phyloP scores from a whole-genome alignment of 805 yeast species.

The Starmerella stellata region DNA sequence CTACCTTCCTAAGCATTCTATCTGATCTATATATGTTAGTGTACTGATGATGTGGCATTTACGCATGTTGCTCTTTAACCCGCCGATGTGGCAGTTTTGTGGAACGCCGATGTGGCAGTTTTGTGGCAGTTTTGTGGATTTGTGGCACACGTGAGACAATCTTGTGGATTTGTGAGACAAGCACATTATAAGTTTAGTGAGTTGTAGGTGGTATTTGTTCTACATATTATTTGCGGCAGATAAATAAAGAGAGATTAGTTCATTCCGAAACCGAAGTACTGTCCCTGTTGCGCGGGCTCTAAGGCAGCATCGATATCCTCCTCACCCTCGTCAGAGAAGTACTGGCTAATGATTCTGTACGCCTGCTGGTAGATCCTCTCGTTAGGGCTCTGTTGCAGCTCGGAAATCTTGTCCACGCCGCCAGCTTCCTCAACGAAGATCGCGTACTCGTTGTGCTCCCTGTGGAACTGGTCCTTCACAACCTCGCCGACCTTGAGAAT shows the following conservation, averaged over 20 bases:
- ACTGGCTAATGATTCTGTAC: slow-evolving; percentile 72
- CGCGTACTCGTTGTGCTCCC: slow-evolving; percentile 67
- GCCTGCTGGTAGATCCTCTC: slow-evolving; percentile 87
- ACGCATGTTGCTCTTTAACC: too few species aligned
- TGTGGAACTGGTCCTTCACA: slow-evolving; percentile 61
- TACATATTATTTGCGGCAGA: too few species aligned
- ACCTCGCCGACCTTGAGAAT: slow-evolving; percentile 85
- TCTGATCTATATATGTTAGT: too few species aligned
- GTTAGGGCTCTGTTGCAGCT: slow-evolving; percentile 79
- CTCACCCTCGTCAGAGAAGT: slow-evolving; percentile 53
- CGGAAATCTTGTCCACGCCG: slow-evolving; percentile 90
- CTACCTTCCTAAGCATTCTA: slow-evolving; percentile 11
- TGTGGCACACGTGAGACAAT: too few species aligned
- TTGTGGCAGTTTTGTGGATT: too few species aligned
- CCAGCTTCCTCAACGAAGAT: slow-evolving; percentile 93
- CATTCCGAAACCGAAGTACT: slow-evolving; percentile 69
- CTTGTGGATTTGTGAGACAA: too few species aligned
- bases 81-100: too few species aligned
- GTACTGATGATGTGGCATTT: too few species aligned
- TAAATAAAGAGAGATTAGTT: too few species aligned
- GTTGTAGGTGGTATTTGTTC: too few species aligned
- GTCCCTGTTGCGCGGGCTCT: slow-evolving; percentile 62
- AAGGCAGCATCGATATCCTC: slow-evolving; percentile 39
- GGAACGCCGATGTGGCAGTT: too few species aligned
- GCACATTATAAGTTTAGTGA: too few species aligned